These are phyloP conservation scores for Spathaspora sp. DNA, from an alignment of 1,139 yeast species.

Conservation along the genomic window DNA sequence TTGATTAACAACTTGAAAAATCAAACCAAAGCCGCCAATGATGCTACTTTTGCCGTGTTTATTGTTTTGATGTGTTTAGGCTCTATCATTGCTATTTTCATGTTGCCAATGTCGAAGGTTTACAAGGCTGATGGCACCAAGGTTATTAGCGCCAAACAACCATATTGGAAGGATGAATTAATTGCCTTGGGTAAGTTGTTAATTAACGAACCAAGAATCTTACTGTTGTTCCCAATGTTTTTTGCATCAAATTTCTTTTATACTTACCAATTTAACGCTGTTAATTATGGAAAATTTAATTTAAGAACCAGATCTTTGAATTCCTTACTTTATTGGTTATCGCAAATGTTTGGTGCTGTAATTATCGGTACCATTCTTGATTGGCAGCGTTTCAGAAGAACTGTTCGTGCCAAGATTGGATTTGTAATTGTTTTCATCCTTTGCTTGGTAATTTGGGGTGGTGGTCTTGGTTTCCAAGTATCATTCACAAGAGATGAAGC, in stretches of 20 bases:
- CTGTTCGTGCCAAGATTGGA: slow-evolving; percentile 47
- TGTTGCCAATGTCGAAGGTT: slow-evolving; percentile 53
- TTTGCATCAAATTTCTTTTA: slow-evolving; percentile 66
- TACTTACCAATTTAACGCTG: slow-evolving; percentile 61
- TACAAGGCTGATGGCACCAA: slow-evolving; percentile 53
- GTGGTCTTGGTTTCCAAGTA: slow-evolving; percentile 55
- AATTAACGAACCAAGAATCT: slow-evolving; percentile 45
- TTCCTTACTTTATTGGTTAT: slow-evolving; percentile 58
- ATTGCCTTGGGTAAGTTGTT: slow-evolving; percentile 40
- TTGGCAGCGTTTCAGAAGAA: slow-evolving; percentile 38
- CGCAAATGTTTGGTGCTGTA: slow-evolving; percentile 60
- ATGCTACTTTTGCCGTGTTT: slow-evolving; percentile 59
- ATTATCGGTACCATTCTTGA: slow-evolving; percentile 51
- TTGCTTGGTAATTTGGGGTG: slow-evolving; percentile 60
- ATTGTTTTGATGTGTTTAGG: slow-evolving; percentile 55
- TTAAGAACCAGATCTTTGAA: slow-evolving; percentile 61
- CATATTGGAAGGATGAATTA: slow-evolving; percentile 49
- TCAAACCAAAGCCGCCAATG: slow-evolving; percentile 38
- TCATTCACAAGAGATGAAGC: slow-evolving; percentile 43
- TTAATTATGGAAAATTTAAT: slow-evolving; percentile 56
- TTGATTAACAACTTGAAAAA: slow-evolving; percentile 49
- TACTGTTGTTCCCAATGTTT: slow-evolving; percentile 58
- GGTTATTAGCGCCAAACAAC: slow-evolving; percentile 46
- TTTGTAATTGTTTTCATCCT: slow-evolving; percentile 41
- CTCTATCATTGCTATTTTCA: slow-evolving; percentile 40